Evolutionary conservation across 345 rosid genomes (phyloP).

Genomic region (thale cress (Arabidopsis thaliana)): DNA sequence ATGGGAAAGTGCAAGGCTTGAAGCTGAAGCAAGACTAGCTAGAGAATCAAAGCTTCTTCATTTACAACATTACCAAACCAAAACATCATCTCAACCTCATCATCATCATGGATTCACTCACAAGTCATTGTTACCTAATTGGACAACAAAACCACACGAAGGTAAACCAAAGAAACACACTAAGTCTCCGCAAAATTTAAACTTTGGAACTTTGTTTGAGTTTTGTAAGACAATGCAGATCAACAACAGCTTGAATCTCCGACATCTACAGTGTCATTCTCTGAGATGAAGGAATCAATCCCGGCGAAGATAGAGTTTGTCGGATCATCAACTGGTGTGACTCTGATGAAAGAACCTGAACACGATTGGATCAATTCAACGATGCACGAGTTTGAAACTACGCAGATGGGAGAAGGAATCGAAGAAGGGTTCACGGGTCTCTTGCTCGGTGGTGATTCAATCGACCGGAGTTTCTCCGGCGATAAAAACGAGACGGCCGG

Average conservation of each 20-base stretch:
- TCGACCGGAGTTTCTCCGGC: slow-evolving; percentile 31
- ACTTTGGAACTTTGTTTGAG: neutral
- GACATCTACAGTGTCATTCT: slow-evolving; percentile 77
- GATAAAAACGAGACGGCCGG: slow-evolving; percentile 36
- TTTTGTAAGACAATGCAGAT: slow-evolving; percentile 40
- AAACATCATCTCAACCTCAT: slow-evolving; percentile 34
- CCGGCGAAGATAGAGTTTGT: slow-evolving; percentile 58
- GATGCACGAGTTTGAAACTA: slow-evolving; percentile 38
- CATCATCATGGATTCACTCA: slow-evolving; percentile 37
- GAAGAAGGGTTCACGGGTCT: slow-evolving; percentile 87
- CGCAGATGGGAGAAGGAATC: slow-evolving; percentile 39
- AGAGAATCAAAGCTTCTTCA: slow-evolving; percentile 80
- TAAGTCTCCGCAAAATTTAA: neutral
- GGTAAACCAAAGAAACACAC: slow-evolving; percentile 23
- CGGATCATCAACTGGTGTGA: slow-evolving; percentile 54
- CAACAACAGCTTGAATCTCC: slow-evolving; percentile 69
- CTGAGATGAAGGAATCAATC: slow-evolving; percentile 52
- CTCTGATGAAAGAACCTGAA: slow-evolving; percentile 64
- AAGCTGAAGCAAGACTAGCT: slow-evolving; percentile 86
- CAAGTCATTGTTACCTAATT: slow-evolving; percentile 26
- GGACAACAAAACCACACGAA: slow-evolving; percentile 40
- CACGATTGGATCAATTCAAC: slow-evolving; percentile 57
- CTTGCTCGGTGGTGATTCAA: slow-evolving; percentile 61
- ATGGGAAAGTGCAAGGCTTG: slow-evolving; percentile 93
- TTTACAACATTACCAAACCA: slow-evolving; percentile 45